These are phyloP conservation scores for Diaporthe caulivora DNA, from an alignment of 2,329 filamentous ascomycete species.

Conservation along the genomic window DNA sequence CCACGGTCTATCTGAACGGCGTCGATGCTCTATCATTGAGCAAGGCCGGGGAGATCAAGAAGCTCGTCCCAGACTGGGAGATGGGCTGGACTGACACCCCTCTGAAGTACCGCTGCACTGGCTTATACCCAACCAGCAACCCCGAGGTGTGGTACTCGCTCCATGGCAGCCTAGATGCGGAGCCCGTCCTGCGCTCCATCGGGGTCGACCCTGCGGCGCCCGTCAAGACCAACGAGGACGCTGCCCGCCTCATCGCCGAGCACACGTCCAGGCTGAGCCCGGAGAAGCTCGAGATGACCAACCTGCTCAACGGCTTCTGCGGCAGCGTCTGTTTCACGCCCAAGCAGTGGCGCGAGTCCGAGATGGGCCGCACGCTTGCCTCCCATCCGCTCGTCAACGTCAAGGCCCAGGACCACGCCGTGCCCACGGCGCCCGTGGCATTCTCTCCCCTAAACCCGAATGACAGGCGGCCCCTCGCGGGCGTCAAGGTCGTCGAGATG, in stretches of 20 bases:
- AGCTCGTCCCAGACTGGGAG: conserved; percentile 53
- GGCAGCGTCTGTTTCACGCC: conserved; percentile 59
- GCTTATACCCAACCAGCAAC: conserved; percentile 61
- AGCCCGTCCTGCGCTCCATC: conserved; percentile 57
- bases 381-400: conserved; percentile 58
- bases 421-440: conserved; percentile 49
- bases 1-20: conserved; percentile 54
- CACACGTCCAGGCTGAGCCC: conserved; percentile 50
- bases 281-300: conserved; percentile 57
- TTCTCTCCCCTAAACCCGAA: conserved; percentile 47
- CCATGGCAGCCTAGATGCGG: conserved; percentile 61
- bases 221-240: conserved; percentile 45
- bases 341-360: conserved; percentile 56
- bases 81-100: conserved; percentile 51
- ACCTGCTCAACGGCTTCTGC: conserved; percentile 55
- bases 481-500: conserved; percentile 63
- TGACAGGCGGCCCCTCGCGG: conserved; percentile 55
- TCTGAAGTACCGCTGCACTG: conserved; percentile 55
- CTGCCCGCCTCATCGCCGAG: conserved; percentile 49
- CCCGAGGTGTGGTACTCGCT: conserved; percentile 61
- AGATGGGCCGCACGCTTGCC: conserved; percentile 57
- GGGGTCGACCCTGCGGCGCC: conserved; percentile 53
- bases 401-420: conserved; percentile 49
- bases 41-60: conserved; percentile 46
- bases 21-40: conserved; percentile 47